Base-by-base conservation (phyloP, 176 grass and related monocot genomes). In the Oryza brachyantha region DNA sequence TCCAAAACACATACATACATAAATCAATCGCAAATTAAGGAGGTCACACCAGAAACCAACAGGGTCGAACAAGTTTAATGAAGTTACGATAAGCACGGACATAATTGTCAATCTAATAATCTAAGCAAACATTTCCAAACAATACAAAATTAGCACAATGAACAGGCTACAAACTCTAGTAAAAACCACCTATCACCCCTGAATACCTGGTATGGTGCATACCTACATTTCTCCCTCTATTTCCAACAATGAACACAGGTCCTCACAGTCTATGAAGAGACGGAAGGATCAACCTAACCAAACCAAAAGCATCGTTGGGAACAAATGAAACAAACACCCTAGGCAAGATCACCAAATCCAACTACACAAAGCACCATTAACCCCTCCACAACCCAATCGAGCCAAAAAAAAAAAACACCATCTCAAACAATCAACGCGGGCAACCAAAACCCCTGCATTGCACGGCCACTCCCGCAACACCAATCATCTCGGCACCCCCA, bases 311-410 rank as follows among this genome's bases (percentile, higher is more conserved):
- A 55, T 38, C 1, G 14, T 31, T 61, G 45, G 5, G 36, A 27
- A 27, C 17, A 46, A 46, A 10, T 5, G 34, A 26, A 61, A 21
- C n/a, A 2, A 73, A 27, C 46, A 31, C 39, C 75, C 29, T 28
- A 48, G 73, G 31, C 68, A 8, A 66, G 27, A 41, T 68, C 27
- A 45, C 69, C 37, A 63, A 68, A 36, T 66, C 36, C 70, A 37
- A 68, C 60, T 38, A 35, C 43, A 19, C 9, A 36, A 78, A 42
- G 19, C 68, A 46, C 26, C 80, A 79, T 62, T 88, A 34, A 21
- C 42, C 76, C 63, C 38, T 36, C 5, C 39, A 25, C 29, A 1
- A 29, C 48, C 22, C 9, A 13, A 16, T 41, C 40, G 11, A 29
- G 1, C 75, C 4, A 25, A 34, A 22, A 55, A 21, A 79, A 59